Base-by-base conservation (phyloP, 78 protist species). In the Dictyostelium citrinum region DNA sequence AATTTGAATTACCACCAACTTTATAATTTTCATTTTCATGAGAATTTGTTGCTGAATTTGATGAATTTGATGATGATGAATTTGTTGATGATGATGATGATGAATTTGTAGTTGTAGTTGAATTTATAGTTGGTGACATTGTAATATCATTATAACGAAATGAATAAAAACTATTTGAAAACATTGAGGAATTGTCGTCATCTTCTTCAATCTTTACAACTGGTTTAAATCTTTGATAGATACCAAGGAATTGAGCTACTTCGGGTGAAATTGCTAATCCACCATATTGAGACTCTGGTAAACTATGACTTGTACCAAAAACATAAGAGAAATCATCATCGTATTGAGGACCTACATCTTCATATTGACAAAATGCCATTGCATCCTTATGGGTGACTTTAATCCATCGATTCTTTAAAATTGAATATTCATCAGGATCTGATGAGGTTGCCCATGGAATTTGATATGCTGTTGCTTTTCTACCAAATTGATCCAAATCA, bases 281-380 rank as follows among this genome's bases (percentile, higher is more conserved):
- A 14, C 90, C 90, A 29, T 37, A 39, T 27, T 9, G n/a, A 29
- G 51, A 31, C 27, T 82, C 90, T 14, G 90, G 90, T 70, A 82
- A 9, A 3, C 64, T 29, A 29, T 82, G 80, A 14, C 78, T 33
- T 16, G 90, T n/a, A 29, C 90, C 90, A 31, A 82, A 82, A 5
- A 82, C 90, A 82, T 82, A 82, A 1, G 74, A 51, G 31, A 68
- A 82, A 20, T 82, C 90, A 70, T 82, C 90, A 29, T 46, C 64
- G 2, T 8, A 24, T 17, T 45, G 49, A 0, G 90, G 90, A n/a
- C 90, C 90, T 2, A 82, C 90, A 46, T 82, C 90, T 6, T 61
- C 90, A 10, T 45, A 46, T 70, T 82, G 90, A 49, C 90, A 82
- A n/a, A 39, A 82, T 43, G 64, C 90, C 16, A 41, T 20, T 0